These are phyloP conservation scores for Hippophae rhamnoides DNA, from an alignment of 306 rosid genomes.

Conservation along the genomic window DNA sequence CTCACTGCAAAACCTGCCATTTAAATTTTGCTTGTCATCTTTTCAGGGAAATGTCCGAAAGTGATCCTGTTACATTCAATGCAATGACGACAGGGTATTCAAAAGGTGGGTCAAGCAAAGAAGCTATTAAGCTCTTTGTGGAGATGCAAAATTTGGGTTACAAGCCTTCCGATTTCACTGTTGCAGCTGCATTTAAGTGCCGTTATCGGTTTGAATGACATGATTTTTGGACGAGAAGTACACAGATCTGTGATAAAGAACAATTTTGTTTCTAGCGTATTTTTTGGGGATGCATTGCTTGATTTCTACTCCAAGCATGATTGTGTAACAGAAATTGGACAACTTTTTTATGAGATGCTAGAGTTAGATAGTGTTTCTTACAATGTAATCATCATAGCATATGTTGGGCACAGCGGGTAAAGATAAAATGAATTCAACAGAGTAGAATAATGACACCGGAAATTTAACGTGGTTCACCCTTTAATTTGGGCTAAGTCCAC, in stretches of 20 bases:
- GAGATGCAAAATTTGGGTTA: constrained; percentile 50
- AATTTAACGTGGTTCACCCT: no score
- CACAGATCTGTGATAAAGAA: constrained; percentile 59
- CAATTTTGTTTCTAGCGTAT: constrained; percentile 58
- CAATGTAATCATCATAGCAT: constrained; percentile 44
- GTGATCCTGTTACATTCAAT: constrained; percentile 72
- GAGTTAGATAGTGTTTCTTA: constrained; percentile 36
- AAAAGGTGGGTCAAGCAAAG: constrained; percentile 48
- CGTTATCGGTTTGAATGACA: constrained; percentile 50
- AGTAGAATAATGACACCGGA: no score
- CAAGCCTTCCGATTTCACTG: constrained; percentile 65
- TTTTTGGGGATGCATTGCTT: constrained; percentile 61
- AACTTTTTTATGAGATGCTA: constrained; percentile 31
- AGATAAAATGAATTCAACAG: no score
- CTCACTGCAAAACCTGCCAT: constrained; percentile 56
- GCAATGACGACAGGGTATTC: constrained; percentile 67
- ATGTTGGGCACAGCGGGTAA: no score
- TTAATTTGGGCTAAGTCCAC: no score
- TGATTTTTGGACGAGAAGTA: constrained; percentile 53
- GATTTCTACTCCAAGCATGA: constrained; percentile 34
- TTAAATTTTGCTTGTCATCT: constrained; percentile 44
- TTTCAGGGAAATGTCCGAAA: constrained; percentile 39
- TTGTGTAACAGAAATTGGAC: constrained; percentile 19
- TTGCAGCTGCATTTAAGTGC: constrained; percentile 63
- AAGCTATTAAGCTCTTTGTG: constrained; percentile 51